Percentiles rank a stretch among this genome's conserved stretches.
These are phyloP conservation scores for Boletellus sp. DNA, from an alignment of 1,284 basidiomycete genomes.

Conservation along the genomic window DNA sequence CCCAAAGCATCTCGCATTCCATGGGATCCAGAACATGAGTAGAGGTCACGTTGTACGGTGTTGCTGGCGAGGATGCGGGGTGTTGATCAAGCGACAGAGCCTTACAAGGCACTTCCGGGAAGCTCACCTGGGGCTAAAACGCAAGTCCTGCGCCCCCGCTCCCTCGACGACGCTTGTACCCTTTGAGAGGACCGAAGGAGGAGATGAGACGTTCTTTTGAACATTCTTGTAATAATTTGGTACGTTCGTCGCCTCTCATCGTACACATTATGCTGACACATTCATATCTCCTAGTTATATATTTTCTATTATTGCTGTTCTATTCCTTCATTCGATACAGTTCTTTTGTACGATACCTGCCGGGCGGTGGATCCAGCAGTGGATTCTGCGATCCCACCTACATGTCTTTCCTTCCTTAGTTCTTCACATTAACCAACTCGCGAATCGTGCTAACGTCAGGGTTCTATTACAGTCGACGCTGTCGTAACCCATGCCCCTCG, in stretches of 20 bases:
- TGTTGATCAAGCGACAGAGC: slow-evolving; percentile 1
- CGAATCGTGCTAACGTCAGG: neutral
- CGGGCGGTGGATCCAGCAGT: neutral
- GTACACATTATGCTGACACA: neutral
- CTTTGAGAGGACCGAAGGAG: neutral
- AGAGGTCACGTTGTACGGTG: slow-evolving; percentile 4
- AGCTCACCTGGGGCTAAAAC: slow-evolving; percentile 15
- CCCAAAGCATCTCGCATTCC: slow-evolving; percentile 14
- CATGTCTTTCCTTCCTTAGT: neutral
- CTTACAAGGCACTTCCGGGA: slow-evolving; percentile 15
- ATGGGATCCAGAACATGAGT: slow-evolving; percentile 13
- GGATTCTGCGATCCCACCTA: neutral
- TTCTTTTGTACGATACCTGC: slow-evolving; percentile 9
- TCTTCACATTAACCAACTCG: no score
- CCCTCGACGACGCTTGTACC: neutral
- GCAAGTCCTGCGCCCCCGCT: neutral
- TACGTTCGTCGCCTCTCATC: neutral
- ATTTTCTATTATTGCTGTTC: neutral
- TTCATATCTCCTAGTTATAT: neutral
- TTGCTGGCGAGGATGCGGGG: slow-evolving; percentile 13
- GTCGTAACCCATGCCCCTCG: no score
- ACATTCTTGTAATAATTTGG: neutral
- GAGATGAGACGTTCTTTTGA: neutral
- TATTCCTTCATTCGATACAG: neutral
- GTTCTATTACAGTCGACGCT: no score